Evolutionary conservation across 768 basidiomycete genomes (phyloP).

Genomic region (Pleurotus pulmonarius): DNA sequence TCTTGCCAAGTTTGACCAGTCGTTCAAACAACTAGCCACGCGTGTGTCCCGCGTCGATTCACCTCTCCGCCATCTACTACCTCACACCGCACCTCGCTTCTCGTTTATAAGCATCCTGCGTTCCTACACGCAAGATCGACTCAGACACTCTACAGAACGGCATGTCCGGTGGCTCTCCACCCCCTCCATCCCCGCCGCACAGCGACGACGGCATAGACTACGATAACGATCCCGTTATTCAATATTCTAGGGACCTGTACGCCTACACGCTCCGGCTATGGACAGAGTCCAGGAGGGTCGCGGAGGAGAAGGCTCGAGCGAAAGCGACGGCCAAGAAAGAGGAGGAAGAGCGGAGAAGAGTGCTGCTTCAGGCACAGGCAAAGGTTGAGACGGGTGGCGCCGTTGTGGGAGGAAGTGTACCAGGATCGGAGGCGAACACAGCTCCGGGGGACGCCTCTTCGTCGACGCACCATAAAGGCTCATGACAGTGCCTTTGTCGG

Average conservation of each 20-base stretch:
- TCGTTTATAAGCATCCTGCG: too few species aligned
- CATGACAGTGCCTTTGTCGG: neutral
- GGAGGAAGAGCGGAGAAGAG: constrained; percentile 1
- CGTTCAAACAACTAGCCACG: too few species aligned
- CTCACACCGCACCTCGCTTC: too few species aligned
- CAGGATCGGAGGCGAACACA: too few species aligned
- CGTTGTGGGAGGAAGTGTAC: too few species aligned
- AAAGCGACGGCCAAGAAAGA: constrained; percentile 18
- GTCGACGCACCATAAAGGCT: neutral
- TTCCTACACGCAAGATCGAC: too few species aligned
- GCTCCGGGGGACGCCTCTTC: neutral
- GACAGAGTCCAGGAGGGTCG: constrained; percentile 59
- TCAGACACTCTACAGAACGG: too few species aligned
- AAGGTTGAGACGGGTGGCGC: neutral
- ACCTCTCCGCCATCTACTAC: too few species aligned
- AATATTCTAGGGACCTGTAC: constrained; percentile 63
- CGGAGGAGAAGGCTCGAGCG: constrained; percentile 44
- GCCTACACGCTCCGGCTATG: constrained; percentile 65
- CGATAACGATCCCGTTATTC: constrained; percentile 37
- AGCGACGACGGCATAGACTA: constrained; percentile 12
- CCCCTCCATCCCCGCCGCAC: constrained; percentile 12
- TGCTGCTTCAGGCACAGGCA: neutral
- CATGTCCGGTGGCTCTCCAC: constrained; percentile 3
- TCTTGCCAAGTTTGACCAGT: too few species aligned
- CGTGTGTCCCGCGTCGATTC: too few species aligned